Evolutionary conservation across 495 filamentous ascomycete genomes (phyloP).

Genomic region (Apodospora peruviana): DNA sequence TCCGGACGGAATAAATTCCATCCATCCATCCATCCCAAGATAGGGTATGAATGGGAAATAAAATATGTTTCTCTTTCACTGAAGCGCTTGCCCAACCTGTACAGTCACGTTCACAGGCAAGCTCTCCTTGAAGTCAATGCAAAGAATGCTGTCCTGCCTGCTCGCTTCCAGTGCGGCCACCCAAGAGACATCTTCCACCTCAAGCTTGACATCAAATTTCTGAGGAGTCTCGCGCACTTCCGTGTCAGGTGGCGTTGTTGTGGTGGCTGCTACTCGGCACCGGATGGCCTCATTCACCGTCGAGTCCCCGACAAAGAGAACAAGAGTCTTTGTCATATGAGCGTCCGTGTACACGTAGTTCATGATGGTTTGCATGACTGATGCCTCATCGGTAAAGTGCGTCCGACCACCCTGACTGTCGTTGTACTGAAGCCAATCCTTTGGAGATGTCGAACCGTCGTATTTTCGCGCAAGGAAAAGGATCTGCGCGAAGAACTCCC

Average conservation of each 20-base stretch:
- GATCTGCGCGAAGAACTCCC: background rate
- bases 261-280: background rate
- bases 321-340: background rate
- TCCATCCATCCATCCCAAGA: too few relatives aligned
- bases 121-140: background rate
- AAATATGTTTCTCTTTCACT: too few relatives aligned
- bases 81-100: background rate
- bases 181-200: background rate
- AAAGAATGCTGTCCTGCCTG: background rate
- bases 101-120: background rate
- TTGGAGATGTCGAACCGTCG: background rate
- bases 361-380: background rate
- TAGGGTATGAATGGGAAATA: too few relatives aligned
- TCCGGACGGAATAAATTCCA: too few relatives aligned
- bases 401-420: background rate
- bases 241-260: background rate
- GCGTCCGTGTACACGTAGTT: background rate
- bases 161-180: background rate
- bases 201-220: background rate
- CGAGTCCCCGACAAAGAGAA: background rate
- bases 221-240: background rate
- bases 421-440: background rate
- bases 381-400: background rate
- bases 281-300: background rate
- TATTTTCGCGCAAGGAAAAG: background rate